Base-by-base conservation (phyloP, 176 grass and related monocot species). In the Hsuehochloa calcarea region DNA sequence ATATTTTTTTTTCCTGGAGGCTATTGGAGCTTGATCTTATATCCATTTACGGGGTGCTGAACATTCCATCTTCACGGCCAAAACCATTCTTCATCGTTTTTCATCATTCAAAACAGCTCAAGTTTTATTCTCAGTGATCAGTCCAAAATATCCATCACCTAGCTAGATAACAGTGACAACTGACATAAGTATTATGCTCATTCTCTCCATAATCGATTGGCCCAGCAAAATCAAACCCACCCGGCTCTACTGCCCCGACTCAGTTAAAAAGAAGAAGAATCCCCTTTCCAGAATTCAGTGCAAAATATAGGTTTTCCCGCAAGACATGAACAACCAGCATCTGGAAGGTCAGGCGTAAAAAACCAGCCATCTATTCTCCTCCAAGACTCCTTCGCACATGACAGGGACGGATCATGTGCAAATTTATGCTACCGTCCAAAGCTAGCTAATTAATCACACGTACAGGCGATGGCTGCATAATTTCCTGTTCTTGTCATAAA, bases 271-370 rank as follows among this genome's bases (percentile, higher is more conserved):
- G 8, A 69, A 39, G 31, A 38, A 68, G 37, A 39, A 20, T 68
- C 17, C 31, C 65, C 15, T 40, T 39, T 39, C 15, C 4, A 10
- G 17, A 68, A 39, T 68, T 68, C 65, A 37, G 8, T 22, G 35
- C 7, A 39, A 68, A 22, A 40, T 35, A 22, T 20, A 68, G 65
- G 35, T 20, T 40, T 40, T 68, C 14, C 64, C 38, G 64, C 15
- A 20, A 22, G 27, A 64, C 58, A 41, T 61, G 54, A 26, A 75
- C 37, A 17, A 16, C 56, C 41, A 25, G 14, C 41, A 20, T 81
- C 79, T 40, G 40, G 64, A 81, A 55, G 65, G 79, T 81, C 22
- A 16, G 45, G 65, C 65, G 69, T 81, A 52, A 40, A 5, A 25
- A 50, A 80, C 19, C 29, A 17, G 60, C 34, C 46, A 39, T 23